phyloP scores from a whole-genome alignment of 2,329 filamentous ascomycete species.

The Didymella lethalis region DNA sequence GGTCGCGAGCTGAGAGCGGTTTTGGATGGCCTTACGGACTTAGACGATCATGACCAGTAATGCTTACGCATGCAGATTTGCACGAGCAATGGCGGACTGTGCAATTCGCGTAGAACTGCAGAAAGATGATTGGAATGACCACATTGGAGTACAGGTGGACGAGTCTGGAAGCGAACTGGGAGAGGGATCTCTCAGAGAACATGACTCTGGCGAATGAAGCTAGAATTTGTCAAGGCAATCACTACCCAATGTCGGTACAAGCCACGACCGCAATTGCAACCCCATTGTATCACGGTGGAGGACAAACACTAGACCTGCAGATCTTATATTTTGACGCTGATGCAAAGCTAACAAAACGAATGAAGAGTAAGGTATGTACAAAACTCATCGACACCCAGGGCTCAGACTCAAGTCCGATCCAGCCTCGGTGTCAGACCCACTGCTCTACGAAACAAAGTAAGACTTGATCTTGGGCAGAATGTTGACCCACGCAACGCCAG shows the following conservation, averaged over 20 bases:
- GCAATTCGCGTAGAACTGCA: neutral
- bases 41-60: neutral
- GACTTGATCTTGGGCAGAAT: conserved; percentile 49
- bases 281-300: neutral
- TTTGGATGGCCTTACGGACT: neutral
- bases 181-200: neutral
- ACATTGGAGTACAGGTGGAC: neutral
- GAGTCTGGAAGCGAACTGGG: neutral
- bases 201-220: neutral
- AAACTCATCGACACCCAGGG: neutral
- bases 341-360: neutral
- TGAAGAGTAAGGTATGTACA: conserved; percentile 11
- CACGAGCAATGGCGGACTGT: neutral
- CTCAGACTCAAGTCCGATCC: neutral
- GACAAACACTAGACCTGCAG: neutral
- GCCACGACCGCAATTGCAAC: neutral
- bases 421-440: neutral
- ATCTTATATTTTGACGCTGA: conserved; percentile 1
- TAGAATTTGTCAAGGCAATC: neutral
- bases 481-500: conserved; percentile 52
- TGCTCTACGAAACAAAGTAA: conserved; percentile 33
- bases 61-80: neutral
- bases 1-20: neutral
- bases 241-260: neutral
- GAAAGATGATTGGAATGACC: neutral